Percentiles rank a stretch among this genome's conserved stretches.
Conservation (phyloP, 2,329 filamentous ascomycete species). For the Neopestalotiopsis rosae region DNA sequence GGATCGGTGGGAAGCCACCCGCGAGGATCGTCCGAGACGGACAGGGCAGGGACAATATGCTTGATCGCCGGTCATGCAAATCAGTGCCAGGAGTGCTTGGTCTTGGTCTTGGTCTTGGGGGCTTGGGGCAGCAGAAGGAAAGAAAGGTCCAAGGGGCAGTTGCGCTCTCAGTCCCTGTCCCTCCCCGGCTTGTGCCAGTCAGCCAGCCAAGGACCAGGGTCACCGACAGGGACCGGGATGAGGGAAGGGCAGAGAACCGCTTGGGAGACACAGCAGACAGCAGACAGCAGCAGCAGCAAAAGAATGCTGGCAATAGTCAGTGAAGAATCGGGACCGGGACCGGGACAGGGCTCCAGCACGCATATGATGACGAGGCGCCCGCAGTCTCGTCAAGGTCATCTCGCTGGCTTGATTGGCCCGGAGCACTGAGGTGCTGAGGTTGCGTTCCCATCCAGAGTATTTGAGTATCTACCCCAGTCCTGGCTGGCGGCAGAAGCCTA, state of each 20-base stretch:
- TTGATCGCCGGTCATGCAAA: slow-evolving; percentile 15
- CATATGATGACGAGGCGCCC: background rate
- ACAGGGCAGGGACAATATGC: slow-evolving; percentile 9
- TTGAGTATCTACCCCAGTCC: background rate
- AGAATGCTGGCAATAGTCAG: too few species aligned
- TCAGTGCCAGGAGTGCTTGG: background rate
- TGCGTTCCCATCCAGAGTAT: background rate
- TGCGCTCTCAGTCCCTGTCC: background rate
- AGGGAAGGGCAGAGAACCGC: background rate
- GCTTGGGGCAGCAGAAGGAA: background rate
- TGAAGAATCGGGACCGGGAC: background rate
- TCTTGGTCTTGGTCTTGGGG: too few species aligned
- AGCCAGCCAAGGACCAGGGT: background rate
- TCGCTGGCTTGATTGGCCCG: background rate
- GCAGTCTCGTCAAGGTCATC: slow-evolving; percentile 1
- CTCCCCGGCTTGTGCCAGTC: background rate
- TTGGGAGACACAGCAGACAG: too few species aligned
- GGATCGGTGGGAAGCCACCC: slow-evolving; percentile 26
- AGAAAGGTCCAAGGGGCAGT: background rate
- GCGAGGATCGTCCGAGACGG: slow-evolving; percentile 22
- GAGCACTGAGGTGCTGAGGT: background rate
- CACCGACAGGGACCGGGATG: background rate
- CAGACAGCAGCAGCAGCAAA: too few species aligned
- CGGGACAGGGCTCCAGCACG: background rate
- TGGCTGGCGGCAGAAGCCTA: slow-evolving; percentile 12